Evolutionary conservation across 257 asterid species (phyloP).

Genomic region (Solanum pimpinellifolium): DNA sequence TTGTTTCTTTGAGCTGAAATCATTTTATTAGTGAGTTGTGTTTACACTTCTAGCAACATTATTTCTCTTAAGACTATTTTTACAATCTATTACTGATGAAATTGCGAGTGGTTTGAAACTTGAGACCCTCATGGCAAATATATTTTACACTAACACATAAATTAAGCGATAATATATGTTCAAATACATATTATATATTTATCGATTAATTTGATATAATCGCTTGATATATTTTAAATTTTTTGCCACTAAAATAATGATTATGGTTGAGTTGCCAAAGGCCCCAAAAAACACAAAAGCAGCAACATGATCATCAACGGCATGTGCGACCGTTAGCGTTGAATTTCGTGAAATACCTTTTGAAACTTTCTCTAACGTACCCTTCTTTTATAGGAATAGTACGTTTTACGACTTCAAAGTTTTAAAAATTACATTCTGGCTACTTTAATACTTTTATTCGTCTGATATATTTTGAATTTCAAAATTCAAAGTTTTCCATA

Average conservation of each 20-base stretch:
- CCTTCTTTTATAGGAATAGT: background rate
- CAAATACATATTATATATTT: background rate
- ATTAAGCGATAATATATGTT: background rate
- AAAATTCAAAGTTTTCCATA: too few species aligned
- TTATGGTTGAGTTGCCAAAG: background rate
- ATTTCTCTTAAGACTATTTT: too few species aligned
- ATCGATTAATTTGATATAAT: background rate
- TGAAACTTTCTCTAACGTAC: background rate
- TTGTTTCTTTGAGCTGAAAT: background rate
- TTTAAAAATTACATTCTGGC: background rate
- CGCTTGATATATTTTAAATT: too few species aligned
- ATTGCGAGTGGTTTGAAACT: background rate
- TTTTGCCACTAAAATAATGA: background rate
- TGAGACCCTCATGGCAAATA: background rate
- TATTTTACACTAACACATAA: background rate
- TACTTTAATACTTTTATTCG: background rate
- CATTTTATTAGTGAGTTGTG: background rate
- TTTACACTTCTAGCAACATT: background rate
- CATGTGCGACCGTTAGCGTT: background rate
- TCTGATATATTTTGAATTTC: too few species aligned
- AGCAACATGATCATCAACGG: background rate
- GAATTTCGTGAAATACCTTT: background rate
- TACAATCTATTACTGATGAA: background rate
- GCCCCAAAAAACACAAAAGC: background rate
- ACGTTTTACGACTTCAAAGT: background rate